Percentiles rank a stretch among this genome's conserved stretches.
Evolutionary conservation across 108 stramenopile genomes (phyloP).

Genomic region (Skeletonema tropicum): DNA sequence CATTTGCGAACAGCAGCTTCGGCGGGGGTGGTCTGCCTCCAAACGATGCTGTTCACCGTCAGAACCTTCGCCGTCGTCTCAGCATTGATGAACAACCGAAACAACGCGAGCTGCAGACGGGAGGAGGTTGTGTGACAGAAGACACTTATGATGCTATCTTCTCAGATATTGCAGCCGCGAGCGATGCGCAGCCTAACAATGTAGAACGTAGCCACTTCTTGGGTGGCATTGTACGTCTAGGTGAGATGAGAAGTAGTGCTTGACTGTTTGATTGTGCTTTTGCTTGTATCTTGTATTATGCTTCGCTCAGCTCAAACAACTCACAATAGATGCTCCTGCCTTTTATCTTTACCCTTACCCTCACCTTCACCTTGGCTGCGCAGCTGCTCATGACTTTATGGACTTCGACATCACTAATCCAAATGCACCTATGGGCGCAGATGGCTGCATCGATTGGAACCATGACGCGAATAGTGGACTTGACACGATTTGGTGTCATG

Average conservation of each 20-base stretch:
- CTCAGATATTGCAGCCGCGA: conserved; percentile 17
- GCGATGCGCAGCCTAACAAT: neutral
- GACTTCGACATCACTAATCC: conserved; percentile 13
- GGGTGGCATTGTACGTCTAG: conserved; percentile 44
- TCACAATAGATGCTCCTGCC: neutral
- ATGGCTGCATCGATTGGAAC: conserved; percentile 30
- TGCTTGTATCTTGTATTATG: neutral
- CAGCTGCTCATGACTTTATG: conserved; percentile 45
- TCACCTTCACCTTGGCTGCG: neutral
- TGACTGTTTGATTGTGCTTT: neutral
- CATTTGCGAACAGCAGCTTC: neutral
- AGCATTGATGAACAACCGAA: neutral
- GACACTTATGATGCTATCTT: conserved; percentile 29
- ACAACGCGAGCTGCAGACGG: neutral
- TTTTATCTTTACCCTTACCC: too few relatives aligned
- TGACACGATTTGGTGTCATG: conserved; percentile 33
- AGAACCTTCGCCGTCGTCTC: conserved; percentile 7
- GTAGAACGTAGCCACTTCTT: conserved; percentile 30
- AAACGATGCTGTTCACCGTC: neutral
- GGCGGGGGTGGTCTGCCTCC: neutral
- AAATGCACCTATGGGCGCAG: conserved; percentile 15
- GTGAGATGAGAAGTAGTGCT: neutral
- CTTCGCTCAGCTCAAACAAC: neutral
- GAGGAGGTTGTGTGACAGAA: conserved; percentile 13
- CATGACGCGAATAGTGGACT: conserved; percentile 19